Evolutionary conservation across 2,329 filamentous ascomycete species (phyloP), one percentile per base, ranked within the genome.

Genomic region (Lanzia echinophila): DNA sequence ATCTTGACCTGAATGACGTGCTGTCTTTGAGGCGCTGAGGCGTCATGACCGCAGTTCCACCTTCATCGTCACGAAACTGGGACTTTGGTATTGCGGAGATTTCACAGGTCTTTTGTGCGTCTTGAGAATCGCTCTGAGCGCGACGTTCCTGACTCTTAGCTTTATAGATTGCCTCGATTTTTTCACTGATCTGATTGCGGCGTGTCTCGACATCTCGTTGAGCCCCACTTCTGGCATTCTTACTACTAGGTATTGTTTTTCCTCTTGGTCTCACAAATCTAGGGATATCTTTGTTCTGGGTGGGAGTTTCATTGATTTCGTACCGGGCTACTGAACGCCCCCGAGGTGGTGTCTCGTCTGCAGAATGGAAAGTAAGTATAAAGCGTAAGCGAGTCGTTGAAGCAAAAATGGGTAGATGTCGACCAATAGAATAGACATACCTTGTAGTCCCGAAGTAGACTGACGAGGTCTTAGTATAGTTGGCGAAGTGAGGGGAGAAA

Each of bases 121-220:
- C 28, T 10, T 42, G 31, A 10, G 22, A 28, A n/a, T 42, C 22
- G 38, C 19, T 28, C 42, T 51, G 32, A 17, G 28, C 5, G 10
- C n/a, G 11, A 8, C 38, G 46, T 44, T 60, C 60, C 46, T 60
- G 41, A 41, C 54, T 60, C 42, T 58, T 62, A 17, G 56, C 61
- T 32, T 45, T 55, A 32, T 63, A 64, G 5, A 64, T 50, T 6
- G 56, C 58, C 45, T 62, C 60, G 36, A 65, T 60, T 22, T 63
- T 63, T 22, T 60, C 56, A 20, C 59, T 60, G 12, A 63, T 50
- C 54, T 53, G 50, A 24, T 34, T 24, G 6, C 50, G 44, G 19
- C 44, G 10, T 1, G 11, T 42, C 6, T 52, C 44, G 12, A 42
- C 5, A 20, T 53, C 50, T 48, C 48, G 48, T 8, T 48, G 36